Conservation (phyloP, 2,329 filamentous ascomycete species). For the Trichoderma sp. region DNA sequence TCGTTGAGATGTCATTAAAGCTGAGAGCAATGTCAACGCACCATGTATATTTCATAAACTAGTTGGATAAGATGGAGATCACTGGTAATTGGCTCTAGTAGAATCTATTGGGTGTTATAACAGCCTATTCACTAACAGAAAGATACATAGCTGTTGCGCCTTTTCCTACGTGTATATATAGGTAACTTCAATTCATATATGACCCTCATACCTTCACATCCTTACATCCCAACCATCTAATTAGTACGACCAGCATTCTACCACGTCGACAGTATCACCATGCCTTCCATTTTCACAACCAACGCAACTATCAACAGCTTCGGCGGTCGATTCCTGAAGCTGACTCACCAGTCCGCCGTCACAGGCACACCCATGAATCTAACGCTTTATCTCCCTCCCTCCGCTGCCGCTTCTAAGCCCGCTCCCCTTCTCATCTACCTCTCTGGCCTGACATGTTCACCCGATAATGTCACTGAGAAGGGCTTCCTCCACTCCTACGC, state of each 20-base stretch:
- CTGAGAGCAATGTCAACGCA: neutral
- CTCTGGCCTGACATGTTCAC: conserved; percentile 90
- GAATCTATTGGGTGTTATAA: neutral
- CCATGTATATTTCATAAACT: neutral
- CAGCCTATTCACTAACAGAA: neutral
- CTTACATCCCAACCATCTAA: rapidly evolving
- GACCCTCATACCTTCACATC: no score
- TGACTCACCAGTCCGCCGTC: conserved; percentile 75
- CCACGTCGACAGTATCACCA: no score
- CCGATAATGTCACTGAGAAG: conserved; percentile 77
- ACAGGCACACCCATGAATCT: conserved; percentile 88
- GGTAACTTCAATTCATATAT: neutral
- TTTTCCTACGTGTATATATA: neutral
- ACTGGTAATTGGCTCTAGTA: neutral
- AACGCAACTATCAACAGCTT: conserved; percentile 88
- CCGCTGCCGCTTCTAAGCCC: conserved; percentile 52
- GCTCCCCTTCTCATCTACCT: conserved; percentile 90
- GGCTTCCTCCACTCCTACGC: conserved; percentile 91
- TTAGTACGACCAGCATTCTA: no score
- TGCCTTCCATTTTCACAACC: conserved; percentile 51
- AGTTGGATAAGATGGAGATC: neutral
- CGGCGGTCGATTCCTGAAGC: conserved; percentile 91
- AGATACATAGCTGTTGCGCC: neutral
- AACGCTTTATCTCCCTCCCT: conserved; percentile 84
- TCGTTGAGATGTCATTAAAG: neutral